These are phyloP conservation scores for Aspergillus taichungensis DNA, from an alignment of 495 filamentous ascomycete species.

Conservation along the genomic window DNA sequence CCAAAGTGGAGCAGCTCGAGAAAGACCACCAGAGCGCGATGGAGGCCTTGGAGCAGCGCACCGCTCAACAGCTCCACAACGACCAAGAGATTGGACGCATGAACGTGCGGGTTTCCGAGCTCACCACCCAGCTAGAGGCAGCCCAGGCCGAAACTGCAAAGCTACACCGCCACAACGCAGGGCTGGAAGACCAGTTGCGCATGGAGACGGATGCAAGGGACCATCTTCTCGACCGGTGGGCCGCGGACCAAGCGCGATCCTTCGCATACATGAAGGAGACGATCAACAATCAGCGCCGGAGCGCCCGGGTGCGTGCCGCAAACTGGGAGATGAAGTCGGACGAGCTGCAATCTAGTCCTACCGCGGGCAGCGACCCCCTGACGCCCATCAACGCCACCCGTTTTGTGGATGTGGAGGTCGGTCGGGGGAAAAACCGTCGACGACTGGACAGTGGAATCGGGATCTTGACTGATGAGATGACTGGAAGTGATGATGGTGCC, in stretches of 20 bases:
- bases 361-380: constrained; percentile 32
- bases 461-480: constrained; percentile 52
- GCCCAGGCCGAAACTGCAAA: constrained; percentile 24
- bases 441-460: constrained; percentile 56
- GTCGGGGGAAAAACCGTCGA: constrained; percentile 35
- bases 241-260: constrained; percentile 27
- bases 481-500: not conserved
- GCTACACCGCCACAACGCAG: constrained; percentile 22
- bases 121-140: constrained; percentile 28
- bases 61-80: constrained; percentile 22
- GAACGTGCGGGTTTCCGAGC: constrained; percentile 32
- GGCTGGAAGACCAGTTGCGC: constrained; percentile 28
- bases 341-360: constrained; percentile 42
- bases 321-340: constrained; percentile 37
- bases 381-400: constrained; percentile 38
- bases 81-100: constrained; percentile 36
- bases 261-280: constrained; percentile 34
- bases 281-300: constrained; percentile 26
- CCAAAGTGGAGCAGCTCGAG: constrained; percentile 24
- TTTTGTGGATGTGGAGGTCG: constrained; percentile 39
- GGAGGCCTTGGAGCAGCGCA: constrained; percentile 19
- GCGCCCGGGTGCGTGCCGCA: constrained; percentile 30
- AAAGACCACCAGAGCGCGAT: constrained; percentile 19
- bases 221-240: constrained; percentile 30
- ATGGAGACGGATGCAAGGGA: constrained; percentile 30